Evolutionary conservation across 1,284 basidiomycete species (phyloP), one percentile per base, ranked within the genome.

Genomic region (Pseudozyma sp.): DNA sequence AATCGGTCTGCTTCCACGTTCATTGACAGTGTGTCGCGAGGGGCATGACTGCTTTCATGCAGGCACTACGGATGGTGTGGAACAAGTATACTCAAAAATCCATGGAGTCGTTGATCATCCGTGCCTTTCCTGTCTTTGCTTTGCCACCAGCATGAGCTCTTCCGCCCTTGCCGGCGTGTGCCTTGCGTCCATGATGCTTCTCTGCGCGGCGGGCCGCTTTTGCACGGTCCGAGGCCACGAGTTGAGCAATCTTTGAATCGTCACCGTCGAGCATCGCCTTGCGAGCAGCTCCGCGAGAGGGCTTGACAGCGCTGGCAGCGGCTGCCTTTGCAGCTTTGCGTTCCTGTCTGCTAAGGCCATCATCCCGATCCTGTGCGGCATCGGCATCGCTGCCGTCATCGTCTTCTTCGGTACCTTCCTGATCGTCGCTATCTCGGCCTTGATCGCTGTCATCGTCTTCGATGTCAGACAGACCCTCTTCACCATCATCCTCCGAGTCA

Each of bases 91-190:
- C n/a, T 61, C 24, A 75, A 24, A 75, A 75, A 54, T 70, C 56
- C 46, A 70, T 46, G 7, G 72, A 75, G 51, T 75, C 72, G 43
- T 54, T 75, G 47, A 75, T 63, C 52, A 75, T 61, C 17, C 72
- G 47, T 35, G 72, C 50, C 40, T 67, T 75, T 10, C 68, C 62
- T 10, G 72, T 75, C 68, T 80, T 80, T 40, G 76, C 69, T 56
- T 85, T 68, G 88, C 92, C 54, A 91, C 92, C 69, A 90, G 94
- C 94, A 82, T 73, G 90, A 86, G 61, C 54, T 48, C 78, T 66
- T 62, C 63, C 61, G 53, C 56, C 64, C 40, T 54, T 81, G 56
- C 74, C 77, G 9, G 77, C 67, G 33, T 77, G 71, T 0, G 75
- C 50, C 39, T 63, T 75, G 47, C 70, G 57, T 13, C 78, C 77